Conservation (phyloP, 305 asterid species). For the Vinca major region DNA sequence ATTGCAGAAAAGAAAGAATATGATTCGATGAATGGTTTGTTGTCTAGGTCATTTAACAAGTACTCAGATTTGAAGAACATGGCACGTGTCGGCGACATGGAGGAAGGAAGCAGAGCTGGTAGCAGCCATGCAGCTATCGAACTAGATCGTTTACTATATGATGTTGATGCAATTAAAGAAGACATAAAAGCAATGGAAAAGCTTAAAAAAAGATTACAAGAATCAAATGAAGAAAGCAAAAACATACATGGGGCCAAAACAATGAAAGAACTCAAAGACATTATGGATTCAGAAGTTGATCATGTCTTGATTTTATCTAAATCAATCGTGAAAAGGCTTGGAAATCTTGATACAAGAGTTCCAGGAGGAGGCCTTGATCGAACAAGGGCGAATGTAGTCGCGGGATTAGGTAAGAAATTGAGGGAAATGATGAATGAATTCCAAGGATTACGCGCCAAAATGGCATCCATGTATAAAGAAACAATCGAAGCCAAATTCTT, state of each 20-base stretch:
- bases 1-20: no score
- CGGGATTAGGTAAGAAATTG: constrained; percentile 64
- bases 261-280: constrained; percentile 50
- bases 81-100: neutral
- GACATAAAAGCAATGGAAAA: constrained; percentile 59
- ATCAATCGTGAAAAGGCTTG: constrained; percentile 49
- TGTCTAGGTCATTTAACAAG: constrained; percentile 19
- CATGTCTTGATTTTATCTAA: constrained; percentile 57
- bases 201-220: constrained; percentile 48
- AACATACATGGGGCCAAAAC: constrained; percentile 43
- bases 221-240: constrained; percentile 53
- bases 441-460: constrained; percentile 53
- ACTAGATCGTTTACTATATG: constrained; percentile 57
- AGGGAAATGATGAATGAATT: constrained; percentile 73
- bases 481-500: constrained; percentile 60
- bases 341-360: constrained; percentile 35
- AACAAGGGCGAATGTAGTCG: constrained; percentile 55
- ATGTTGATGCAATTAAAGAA: constrained; percentile 55
- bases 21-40: neutral
- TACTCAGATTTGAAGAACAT: constrained; percentile 21
- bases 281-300: constrained; percentile 61
- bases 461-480: constrained; percentile 70
- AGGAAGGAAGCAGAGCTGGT: no score
- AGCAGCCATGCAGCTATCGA: constrained; percentile 31
- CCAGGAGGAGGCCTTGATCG: constrained; percentile 30